phyloP scores from a whole-genome alignment of 495 filamentous ascomycete species.

The Xanthoparmelia taractica region DNA sequence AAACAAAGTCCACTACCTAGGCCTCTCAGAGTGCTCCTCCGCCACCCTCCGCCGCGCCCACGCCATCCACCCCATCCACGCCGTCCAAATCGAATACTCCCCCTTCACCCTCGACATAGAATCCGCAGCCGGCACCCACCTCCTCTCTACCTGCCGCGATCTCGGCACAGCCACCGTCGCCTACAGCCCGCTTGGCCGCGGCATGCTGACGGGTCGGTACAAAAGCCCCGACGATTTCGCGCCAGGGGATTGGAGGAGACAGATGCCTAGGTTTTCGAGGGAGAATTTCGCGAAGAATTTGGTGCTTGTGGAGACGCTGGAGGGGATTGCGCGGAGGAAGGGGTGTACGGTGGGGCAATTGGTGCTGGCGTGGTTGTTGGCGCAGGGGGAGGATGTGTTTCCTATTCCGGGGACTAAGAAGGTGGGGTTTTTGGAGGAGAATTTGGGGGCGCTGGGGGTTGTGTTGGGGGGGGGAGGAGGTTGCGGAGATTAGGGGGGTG shows the following conservation, averaged over 20 bases:
- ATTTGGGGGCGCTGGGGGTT: slow-evolving; percentile 42
- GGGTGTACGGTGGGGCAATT: slow-evolving; percentile 38
- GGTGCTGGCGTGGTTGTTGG: slow-evolving; percentile 45
- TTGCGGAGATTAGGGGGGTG: slow-evolving; percentile 37
- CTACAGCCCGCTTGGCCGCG: slow-evolving; percentile 42
- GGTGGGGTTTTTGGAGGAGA: slow-evolving; percentile 48
- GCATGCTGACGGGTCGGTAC: slow-evolving; percentile 35
- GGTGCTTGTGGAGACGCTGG: slow-evolving; percentile 33
- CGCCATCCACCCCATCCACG: slow-evolving; percentile 45
- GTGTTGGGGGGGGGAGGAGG: slow-evolving; percentile 42
- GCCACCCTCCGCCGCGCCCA: slow-evolving; percentile 52
- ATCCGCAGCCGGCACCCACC: slow-evolving; percentile 31
- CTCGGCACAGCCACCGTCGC: slow-evolving; percentile 38
- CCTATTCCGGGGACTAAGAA: slow-evolving; percentile 51
- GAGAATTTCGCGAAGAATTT: slow-evolving; percentile 45
- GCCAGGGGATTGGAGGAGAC: slow-evolving; percentile 28
- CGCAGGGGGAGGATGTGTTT: slow-evolving; percentile 45
- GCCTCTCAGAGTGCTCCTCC: slow-evolving; percentile 48
- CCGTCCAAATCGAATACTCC: slow-evolving; percentile 50
- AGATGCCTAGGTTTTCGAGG: slow-evolving; percentile 41
- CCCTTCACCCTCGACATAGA: slow-evolving; percentile 48
- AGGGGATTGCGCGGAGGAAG: slow-evolving; percentile 40
- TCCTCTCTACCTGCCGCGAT: slow-evolving; percentile 44
- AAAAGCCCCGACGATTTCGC: slow-evolving; percentile 30
- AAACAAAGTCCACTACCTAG: slow-evolving; percentile 46